A percentile compares a stretch with the other conserved stretches of the same genome.
Conservation (phyloP, 208 protist species). For the Leishmania tarentolae region DNA sequence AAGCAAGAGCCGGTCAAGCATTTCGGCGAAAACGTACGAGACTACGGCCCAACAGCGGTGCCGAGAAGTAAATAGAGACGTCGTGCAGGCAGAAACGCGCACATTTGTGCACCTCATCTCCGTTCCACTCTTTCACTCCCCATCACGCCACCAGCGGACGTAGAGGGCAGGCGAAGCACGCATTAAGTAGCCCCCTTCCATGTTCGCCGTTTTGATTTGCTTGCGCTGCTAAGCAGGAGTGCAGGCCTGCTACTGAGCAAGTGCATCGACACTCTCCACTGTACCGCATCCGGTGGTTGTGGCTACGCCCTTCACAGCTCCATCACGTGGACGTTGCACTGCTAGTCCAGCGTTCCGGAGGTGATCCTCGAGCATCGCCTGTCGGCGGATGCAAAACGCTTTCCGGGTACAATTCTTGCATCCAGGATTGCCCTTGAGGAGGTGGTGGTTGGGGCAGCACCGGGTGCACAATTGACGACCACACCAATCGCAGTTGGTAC, state of each 20-base stretch:
- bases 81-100: not conserved
- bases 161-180: not conserved
- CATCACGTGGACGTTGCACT: not conserved
- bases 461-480: constrained; percentile 71
- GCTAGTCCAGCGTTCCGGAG: constrained; percentile 15
- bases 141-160: not conserved
- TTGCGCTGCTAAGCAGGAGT: not conserved
- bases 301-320: not conserved
- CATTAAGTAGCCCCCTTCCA: not conserved
- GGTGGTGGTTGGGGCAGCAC: constrained; percentile 72
- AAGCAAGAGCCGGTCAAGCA: not conserved
- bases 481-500: constrained; percentile 87
- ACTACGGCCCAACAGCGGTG: not conserved
- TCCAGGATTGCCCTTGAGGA: constrained; percentile 67
- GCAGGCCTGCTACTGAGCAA: not conserved
- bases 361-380: constrained; percentile 34
- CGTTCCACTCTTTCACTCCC: not conserved
- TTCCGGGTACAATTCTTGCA: constrained; percentile 66
- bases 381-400: constrained; percentile 40
- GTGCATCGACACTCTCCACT: not conserved
- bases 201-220: too few species aligned
- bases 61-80: not conserved
- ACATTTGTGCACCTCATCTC: too few species aligned
- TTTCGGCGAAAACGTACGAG: too few species aligned
- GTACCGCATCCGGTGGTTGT: not conserved